Base-by-base conservation (phyloP, 495 filamentous ascomycete species). In the Podospora pseudocomata region DNA sequence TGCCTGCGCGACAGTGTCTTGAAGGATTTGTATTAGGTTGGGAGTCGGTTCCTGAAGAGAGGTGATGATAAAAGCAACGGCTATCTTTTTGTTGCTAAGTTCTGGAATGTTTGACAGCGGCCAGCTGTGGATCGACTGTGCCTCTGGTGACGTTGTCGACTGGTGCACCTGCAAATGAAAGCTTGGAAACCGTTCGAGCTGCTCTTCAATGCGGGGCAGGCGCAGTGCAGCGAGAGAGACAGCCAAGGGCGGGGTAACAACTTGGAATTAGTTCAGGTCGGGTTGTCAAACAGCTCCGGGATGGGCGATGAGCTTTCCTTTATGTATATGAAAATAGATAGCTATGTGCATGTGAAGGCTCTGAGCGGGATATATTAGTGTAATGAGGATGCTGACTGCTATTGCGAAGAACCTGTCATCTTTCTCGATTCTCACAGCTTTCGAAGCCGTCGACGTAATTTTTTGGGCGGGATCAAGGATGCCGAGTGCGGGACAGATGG, bases 401-500 rank as follows among this genome's bases (percentile, higher is more conserved):
- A 49, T 49, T 49, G 9, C 6, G 9, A 49, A 16, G 15, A 49
- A 49, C 23, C 23, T 23, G 23, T 23, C 23, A 49, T 11, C 39
- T 16, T 11, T 49, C 13, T 11, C 39, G 30, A 32, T 4, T 32
- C 30, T 13, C 39, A 16, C 39, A 16, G 6, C 39, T 49, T 49
- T 7, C 7, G 19, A 27, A 59, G 19, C 60, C 66, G 61, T 71
- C 72, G 74, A 76, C 72, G 74, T 76, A 76, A 74, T 76, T 73
- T 71, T 49, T 72, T 54, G 30, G 63, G 49, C 57, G 66, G 63
- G 68, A 67, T 66, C 72, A 73, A 63, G 72, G 71, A 74, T 72
- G 60, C 27, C 55, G 58, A 57, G 23, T 55, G 69, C 69, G 68
- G 67, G 68, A 65, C 70, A 58, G 59, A 19, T 32, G 34, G 66